Percentiles rank a stretch among this genome's conserved stretches.
Evolutionary conservation across 441 rosid genomes (phyloP).

Genomic region (Erodium texanum): DNA sequence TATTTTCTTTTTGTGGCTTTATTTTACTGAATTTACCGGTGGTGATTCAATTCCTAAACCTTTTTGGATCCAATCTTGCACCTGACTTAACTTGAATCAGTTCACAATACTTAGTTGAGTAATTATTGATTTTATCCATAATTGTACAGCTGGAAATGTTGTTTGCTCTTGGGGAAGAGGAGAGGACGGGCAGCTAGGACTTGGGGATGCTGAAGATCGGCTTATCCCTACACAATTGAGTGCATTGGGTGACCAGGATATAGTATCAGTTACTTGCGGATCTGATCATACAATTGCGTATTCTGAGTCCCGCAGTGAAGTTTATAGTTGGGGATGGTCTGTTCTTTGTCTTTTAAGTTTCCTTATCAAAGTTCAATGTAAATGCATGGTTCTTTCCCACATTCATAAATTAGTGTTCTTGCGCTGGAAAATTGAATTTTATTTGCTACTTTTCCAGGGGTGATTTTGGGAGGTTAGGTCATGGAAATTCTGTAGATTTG

Average conservation of each 20-base stretch:
- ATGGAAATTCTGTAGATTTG: conserved; percentile 86
- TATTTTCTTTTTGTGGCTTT: neutral
- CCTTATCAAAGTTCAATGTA: too few species aligned
- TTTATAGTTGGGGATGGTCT: conserved; percentile 98
- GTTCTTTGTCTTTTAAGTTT: conserved; percentile 21
- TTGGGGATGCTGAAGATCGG: conserved; percentile 88
- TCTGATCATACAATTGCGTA: conserved; percentile 94
- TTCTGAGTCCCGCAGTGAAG: conserved; percentile 49
- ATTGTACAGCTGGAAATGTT: conserved; percentile 64
- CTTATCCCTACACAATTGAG: conserved; percentile 67
- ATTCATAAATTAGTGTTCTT: conserved; percentile 1
- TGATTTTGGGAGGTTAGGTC: conserved; percentile 96
- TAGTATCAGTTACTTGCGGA: conserved; percentile 72
- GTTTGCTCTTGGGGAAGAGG: conserved; percentile 99
- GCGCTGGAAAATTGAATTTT: conserved; percentile 3
- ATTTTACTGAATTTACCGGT: neutral
- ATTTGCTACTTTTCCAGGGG: conserved; percentile 50
- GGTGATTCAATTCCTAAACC: neutral
- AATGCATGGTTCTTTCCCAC: neutral
- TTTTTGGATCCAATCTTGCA: neutral
- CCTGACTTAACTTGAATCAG: neutral
- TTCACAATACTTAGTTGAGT: too few species aligned
- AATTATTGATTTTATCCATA: neutral
- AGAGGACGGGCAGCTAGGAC: conserved; percentile 97
- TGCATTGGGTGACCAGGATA: conserved; percentile 53